These are phyloP conservation scores for Nicotiana knightiana DNA, from an alignment of 257 asterid species.

Conservation along the genomic window DNA sequence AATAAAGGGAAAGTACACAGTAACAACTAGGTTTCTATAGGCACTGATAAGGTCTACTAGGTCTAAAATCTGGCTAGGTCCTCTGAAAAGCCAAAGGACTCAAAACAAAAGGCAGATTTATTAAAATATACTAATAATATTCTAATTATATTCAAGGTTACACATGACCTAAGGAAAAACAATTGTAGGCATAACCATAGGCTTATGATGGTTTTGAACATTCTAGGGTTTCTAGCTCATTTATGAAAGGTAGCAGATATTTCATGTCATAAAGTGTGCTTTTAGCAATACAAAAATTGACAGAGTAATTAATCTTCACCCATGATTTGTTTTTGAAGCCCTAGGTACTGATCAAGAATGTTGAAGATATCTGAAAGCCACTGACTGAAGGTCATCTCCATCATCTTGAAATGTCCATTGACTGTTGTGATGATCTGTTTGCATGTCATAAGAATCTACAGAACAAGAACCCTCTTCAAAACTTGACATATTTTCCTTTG, in stretches of 20 bases:
- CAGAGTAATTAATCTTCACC: slow-evolving; percentile 9
- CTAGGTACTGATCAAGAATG: slow-evolving; percentile 19
- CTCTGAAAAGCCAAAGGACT: neutral
- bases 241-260: neutral
- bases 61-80: neutral
- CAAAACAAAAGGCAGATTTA: slow-evolving; percentile 1
- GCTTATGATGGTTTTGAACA: slow-evolving; percentile 4
- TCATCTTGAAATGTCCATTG: slow-evolving; percentile 60
- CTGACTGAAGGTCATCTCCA: slow-evolving; percentile 56
- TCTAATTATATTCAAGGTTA: slow-evolving; percentile 18
- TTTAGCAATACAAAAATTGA: neutral
- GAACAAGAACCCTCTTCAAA: slow-evolving; percentile 25
- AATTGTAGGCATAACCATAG: slow-evolving; percentile 11
- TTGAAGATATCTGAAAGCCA: slow-evolving; percentile 54
- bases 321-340: neutral
- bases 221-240: slow-evolving; percentile 30
- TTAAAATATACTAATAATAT: slow-evolving; percentile 13
- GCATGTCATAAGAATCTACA: slow-evolving; percentile 50
- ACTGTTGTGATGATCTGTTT: slow-evolving; percentile 20
- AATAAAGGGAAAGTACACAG: neutral
- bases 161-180: slow-evolving; percentile 11
- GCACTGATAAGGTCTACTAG: neutral
- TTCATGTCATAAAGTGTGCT: neutral
- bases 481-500: slow-evolving; percentile 41
- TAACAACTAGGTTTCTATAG: neutral